Evolutionary conservation across 2,329 filamentous ascomycete species (phyloP).

Genomic region (Aspergillus sp.): DNA sequence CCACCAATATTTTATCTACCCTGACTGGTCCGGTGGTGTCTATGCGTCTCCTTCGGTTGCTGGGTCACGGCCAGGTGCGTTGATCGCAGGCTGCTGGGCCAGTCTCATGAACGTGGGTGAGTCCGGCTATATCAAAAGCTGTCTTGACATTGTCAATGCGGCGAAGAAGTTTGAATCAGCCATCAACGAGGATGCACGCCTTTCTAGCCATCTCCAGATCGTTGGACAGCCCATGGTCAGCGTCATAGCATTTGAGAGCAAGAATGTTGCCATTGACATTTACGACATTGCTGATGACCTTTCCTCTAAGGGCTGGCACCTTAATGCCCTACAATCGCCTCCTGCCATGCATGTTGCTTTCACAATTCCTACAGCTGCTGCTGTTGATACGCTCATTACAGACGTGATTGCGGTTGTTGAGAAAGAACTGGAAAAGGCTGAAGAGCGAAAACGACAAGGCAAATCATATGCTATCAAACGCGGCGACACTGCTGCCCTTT

Average conservation of each 20-base stretch:
- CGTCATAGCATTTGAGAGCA: slow-evolving; percentile 84
- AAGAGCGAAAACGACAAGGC: slow-evolving; percentile 63
- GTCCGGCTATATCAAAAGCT: slow-evolving; percentile 81
- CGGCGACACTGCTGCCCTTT: slow-evolving; percentile 78
- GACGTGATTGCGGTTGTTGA: slow-evolving; percentile 63
- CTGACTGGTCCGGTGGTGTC: slow-evolving; percentile 93
- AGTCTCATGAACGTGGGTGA: slow-evolving; percentile 87
- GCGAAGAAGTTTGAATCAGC: slow-evolving; percentile 78
- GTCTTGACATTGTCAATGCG: slow-evolving; percentile 81
- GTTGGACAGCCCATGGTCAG: slow-evolving; percentile 84
- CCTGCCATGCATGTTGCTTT: slow-evolving; percentile 93
- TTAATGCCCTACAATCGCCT: slow-evolving; percentile 90
- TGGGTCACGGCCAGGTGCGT: slow-evolving; percentile 84
- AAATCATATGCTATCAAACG: slow-evolving; percentile 53
- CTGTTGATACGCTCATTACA: slow-evolving; percentile 72
- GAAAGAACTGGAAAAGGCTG: slow-evolving; percentile 77
- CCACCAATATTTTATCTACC: slow-evolving; percentile 95
- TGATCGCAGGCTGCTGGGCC: slow-evolving; percentile 96
- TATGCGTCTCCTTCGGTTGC: slow-evolving; percentile 93
- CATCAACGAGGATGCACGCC: slow-evolving; percentile 66
- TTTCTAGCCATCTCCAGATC: slow-evolving; percentile 73
- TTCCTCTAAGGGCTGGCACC: slow-evolving; percentile 82
- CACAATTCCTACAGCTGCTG: slow-evolving; percentile 79
- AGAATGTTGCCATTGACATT: slow-evolving; percentile 70
- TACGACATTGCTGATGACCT: slow-evolving; percentile 94